Conservation (phyloP, 2,329 filamentous ascomycete genomes). For the Drechslerella coelobrocha region DNA sequence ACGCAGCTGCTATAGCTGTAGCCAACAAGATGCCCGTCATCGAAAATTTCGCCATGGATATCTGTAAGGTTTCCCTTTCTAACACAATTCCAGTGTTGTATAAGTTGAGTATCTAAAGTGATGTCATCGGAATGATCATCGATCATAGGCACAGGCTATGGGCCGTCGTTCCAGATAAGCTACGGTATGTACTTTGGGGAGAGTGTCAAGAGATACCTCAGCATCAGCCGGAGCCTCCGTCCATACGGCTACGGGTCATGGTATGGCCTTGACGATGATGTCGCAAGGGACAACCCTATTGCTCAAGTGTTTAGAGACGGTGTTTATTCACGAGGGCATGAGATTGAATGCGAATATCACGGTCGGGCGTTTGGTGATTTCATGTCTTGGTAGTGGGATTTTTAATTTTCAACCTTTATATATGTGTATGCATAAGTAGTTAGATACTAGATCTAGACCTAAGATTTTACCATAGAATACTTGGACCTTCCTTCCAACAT, state of each 20-base stretch:
- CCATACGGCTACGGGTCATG: background rate
- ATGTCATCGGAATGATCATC: background rate
- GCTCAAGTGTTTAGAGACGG: background rate
- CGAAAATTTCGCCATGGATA: background rate
- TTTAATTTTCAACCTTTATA: too few species aligned
- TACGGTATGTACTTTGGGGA: constrained; percentile 1
- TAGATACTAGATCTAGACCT: too few species aligned
- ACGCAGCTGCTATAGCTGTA: background rate
- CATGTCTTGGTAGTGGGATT: background rate
- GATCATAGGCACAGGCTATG: background rate
- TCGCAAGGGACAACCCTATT: background rate
- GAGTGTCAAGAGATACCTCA: background rate
- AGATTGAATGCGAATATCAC: constrained; percentile 2
- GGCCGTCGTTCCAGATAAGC: background rate
- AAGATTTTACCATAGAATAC: too few species aligned
- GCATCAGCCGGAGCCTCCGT: background rate
- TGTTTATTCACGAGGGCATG: background rate
- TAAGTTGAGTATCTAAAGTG: background rate
- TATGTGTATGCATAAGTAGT: too few species aligned
- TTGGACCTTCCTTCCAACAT: too few species aligned
- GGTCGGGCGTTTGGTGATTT: background rate
- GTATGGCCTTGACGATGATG: background rate
- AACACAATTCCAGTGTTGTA: background rate
- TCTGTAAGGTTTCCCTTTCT: background rate
- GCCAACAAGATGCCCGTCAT: constrained; percentile 8